Evolutionary conservation across 208 protist species (phyloP).

Genomic region (Kentomonas sorsogonicus): DNA sequence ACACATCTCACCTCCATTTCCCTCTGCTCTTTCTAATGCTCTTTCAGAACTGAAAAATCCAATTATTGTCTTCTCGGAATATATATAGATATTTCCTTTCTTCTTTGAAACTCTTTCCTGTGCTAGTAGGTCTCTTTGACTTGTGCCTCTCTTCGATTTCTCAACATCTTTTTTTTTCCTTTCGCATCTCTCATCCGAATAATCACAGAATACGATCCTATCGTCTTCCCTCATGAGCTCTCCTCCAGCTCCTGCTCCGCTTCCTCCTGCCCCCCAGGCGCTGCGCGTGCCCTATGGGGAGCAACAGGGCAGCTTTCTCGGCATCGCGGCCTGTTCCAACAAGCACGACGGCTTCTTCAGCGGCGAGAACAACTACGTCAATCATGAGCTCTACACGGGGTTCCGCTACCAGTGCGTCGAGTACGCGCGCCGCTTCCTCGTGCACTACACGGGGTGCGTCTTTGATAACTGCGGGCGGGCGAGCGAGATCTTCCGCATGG

Average conservation of each 20-base stretch:
- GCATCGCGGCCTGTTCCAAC: slow-evolving; percentile 64
- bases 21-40: no score
- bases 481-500: slow-evolving; percentile 67
- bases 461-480: slow-evolving; percentile 62
- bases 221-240: slow-evolving; percentile 2
- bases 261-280: background rate
- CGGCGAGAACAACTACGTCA: slow-evolving; percentile 72
- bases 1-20: no score
- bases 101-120: no score
- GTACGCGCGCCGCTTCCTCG: slow-evolving; percentile 68
- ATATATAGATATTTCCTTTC: no score
- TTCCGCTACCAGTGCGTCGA: slow-evolving; percentile 82
- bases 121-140: no score
- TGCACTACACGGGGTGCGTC: slow-evolving; percentile 67
- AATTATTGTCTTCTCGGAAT: no score
- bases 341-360: slow-evolving; percentile 80
- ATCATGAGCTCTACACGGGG: slow-evolving; percentile 58
- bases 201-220: background rate
- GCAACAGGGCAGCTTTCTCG: slow-evolving; percentile 60
- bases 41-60: no score
- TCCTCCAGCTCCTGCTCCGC: background rate
- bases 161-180: no score
- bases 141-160: no score
- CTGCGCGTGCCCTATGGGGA: slow-evolving; percentile 48
- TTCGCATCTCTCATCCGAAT: no score